A percentile compares a stretch with the other conserved stretches of the same genome.
Conservation (phyloP, 768 basidiomycete genomes). For the Lactarius vividus region DNA sequence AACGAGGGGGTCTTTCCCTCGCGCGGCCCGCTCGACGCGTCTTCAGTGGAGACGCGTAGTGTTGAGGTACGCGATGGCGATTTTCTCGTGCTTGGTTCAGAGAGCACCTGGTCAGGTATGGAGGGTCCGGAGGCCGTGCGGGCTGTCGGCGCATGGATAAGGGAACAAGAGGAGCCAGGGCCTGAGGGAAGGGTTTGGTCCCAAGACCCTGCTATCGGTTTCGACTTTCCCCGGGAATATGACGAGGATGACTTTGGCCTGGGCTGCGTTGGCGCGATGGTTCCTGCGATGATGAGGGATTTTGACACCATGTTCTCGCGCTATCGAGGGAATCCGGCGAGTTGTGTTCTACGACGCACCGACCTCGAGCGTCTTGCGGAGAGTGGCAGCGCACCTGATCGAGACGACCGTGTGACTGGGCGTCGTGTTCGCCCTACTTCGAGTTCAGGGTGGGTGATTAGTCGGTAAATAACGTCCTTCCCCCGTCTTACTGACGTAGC, state of each 20-base stretch:
- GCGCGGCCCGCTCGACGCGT: neutral
- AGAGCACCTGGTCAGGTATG: neutral
- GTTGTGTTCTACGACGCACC: neutral
- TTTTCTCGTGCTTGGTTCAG: slow-evolving; percentile 15
- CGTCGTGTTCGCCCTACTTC: neutral
- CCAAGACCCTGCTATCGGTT: neutral
- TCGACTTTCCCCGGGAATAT: neutral
- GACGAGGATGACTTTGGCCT: neutral
- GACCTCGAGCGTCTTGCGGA: neutral
- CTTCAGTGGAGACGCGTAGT: slow-evolving; percentile 7
- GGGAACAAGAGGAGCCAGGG: neutral
- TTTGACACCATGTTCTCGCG: neutral
- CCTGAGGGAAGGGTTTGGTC: neutral
- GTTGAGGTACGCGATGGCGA: slow-evolving; percentile 16
- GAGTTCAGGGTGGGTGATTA: neutral
- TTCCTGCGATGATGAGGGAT: slow-evolving; percentile 4
- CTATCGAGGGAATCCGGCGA: slow-evolving; percentile 2
- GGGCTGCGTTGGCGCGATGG: slow-evolving; percentile 3
- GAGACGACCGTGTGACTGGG: neutral
- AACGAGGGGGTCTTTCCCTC: neutral
- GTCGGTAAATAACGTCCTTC: neutral
- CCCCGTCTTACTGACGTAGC: neutral
- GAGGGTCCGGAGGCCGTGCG: slow-evolving; percentile 8
- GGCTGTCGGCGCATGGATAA: slow-evolving; percentile 15
- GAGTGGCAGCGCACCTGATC: neutral